phyloP scores from a whole-genome alignment of 305 asterid species.

The Fraxinus albicans region DNA sequence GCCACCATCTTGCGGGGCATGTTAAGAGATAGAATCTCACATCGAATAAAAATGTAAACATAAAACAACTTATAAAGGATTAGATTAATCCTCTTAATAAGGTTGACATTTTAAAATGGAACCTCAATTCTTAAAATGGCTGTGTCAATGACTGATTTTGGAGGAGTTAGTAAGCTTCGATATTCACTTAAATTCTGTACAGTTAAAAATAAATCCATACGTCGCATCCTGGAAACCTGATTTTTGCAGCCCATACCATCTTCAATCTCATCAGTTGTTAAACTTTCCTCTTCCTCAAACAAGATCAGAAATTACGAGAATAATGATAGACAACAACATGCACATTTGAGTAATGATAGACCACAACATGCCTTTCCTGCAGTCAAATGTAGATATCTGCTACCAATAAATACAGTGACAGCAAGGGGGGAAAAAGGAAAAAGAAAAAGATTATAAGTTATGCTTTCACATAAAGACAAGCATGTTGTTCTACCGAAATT shows the following conservation, averaged over 20 bases:
- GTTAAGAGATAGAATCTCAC: too few relatives aligned
- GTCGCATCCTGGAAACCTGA: constrained; percentile 46
- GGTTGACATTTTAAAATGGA: too few relatives aligned
- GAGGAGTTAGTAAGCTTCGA: constrained; percentile 78
- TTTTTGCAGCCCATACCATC: constrained; percentile 33
- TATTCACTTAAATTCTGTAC: constrained; percentile 70
- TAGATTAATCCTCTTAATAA: too few relatives aligned
- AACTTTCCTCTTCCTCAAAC: constrained; percentile 78
- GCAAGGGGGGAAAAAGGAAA: not conserved
- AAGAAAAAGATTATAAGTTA: not conserved
- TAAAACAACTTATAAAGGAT: too few relatives aligned
- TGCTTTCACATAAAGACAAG: not conserved
- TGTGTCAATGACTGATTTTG: constrained; percentile 56
- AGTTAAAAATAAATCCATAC: constrained; percentile 61
- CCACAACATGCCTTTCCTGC: constrained; percentile 68
- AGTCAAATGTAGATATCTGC: constrained; percentile 9
- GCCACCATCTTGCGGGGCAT: too few relatives aligned
- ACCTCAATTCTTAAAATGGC: too few relatives aligned
- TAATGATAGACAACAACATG: constrained; percentile 76
- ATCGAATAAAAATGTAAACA: too few relatives aligned
- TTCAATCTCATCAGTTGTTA: constrained; percentile 36
- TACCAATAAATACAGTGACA: constrained; percentile 5
- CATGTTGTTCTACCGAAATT: not conserved
- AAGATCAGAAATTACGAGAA: constrained; percentile 87
- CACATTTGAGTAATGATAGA: constrained; percentile 91